These are phyloP conservation scores for Herpetomonas muscarum DNA, from an alignment of 208 protist genomes.

Conservation along the genomic window DNA sequence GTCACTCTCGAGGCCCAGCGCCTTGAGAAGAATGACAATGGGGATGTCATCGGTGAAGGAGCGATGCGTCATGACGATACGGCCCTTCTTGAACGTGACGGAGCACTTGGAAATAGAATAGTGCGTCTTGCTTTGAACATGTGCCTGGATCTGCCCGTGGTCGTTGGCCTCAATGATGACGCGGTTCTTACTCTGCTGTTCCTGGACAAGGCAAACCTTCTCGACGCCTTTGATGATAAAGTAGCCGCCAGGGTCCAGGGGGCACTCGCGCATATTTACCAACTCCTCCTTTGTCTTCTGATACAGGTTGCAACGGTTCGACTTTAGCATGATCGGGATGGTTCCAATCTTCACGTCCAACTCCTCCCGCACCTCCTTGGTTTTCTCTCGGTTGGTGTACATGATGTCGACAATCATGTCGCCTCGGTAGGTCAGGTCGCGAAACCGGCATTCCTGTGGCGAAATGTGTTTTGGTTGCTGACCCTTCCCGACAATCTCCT, in stretches of 20 bases:
- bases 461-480: slow-evolving; percentile 72
- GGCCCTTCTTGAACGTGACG: slow-evolving; percentile 92
- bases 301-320: slow-evolving; percentile 94
- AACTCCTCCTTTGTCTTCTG: slow-evolving; percentile 91
- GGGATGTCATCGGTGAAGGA: slow-evolving; percentile 98
- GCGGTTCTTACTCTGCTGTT: slow-evolving; percentile 98
- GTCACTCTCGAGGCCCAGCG: slow-evolving; percentile 98
- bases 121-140: slow-evolving; percentile 91
- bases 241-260: slow-evolving; percentile 99
- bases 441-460: slow-evolving; percentile 95
- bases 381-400: slow-evolving; percentile 70
- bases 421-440: slow-evolving; percentile 94
- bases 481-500: slow-evolving; percentile 80
- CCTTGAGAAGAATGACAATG: slow-evolving; percentile 97
- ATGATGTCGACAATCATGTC: slow-evolving; percentile 88
- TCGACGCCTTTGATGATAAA: slow-evolving; percentile 99
- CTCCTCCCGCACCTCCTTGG: slow-evolving; percentile 49
- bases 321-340: slow-evolving; percentile 99
- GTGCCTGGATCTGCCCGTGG: slow-evolving; percentile 70
- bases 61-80: slow-evolving; percentile 97
- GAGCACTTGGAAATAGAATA: slow-evolving; percentile 95
- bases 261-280: slow-evolving; percentile 96
- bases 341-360: slow-evolving; percentile 94
- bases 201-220: slow-evolving; percentile 96
- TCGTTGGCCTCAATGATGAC: slow-evolving; percentile 96